Evolutionary conservation across 2,329 filamentous ascomycete genomes (phyloP).

Genomic region (Colletotrichum sublineola): DNA sequence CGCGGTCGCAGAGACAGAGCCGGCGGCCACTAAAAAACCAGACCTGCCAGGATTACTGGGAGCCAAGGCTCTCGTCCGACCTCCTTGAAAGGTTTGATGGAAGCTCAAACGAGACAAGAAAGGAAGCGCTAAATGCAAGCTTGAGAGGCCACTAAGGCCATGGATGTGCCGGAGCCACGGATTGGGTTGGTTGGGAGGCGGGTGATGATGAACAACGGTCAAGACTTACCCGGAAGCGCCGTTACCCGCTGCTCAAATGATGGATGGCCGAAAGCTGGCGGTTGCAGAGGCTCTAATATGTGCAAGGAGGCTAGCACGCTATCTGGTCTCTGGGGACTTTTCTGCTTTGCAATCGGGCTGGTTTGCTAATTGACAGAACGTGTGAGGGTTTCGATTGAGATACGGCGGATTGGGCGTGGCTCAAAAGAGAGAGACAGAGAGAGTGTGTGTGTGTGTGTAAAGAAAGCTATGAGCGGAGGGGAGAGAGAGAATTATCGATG

Average conservation of each 20-base stretch:
- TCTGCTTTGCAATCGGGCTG: neutral
- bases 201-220: constrained; percentile 32
- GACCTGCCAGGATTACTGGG: constrained; percentile 22
- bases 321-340: neutral
- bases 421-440: constrained; percentile 9
- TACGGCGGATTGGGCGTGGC: constrained; percentile 23
- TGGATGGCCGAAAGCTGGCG: constrained; percentile 16
- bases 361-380: neutral
- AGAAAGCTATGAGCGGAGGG: constrained; percentile 13
- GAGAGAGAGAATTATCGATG: constrained; percentile 32
- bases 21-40: constrained; percentile 32
- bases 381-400: constrained; percentile 7
- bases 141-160: constrained; percentile 34
- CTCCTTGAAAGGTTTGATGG: constrained; percentile 27
- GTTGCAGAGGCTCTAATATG: neutral
- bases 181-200: constrained; percentile 32
- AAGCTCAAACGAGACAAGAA: constrained; percentile 24
- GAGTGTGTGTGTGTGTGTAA: neutral
- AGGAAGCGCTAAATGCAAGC: constrained; percentile 31
- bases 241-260: constrained; percentile 18
- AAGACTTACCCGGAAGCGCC: constrained; percentile 28
- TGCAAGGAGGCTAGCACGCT: neutral
- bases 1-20: constrained; percentile 29
- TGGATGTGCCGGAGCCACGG: constrained; percentile 24
- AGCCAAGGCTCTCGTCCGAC: constrained; percentile 20